These are phyloP conservation scores for Camellia japonica DNA, from an alignment of 148 eudicot genomes.

Conservation along the genomic window DNA sequence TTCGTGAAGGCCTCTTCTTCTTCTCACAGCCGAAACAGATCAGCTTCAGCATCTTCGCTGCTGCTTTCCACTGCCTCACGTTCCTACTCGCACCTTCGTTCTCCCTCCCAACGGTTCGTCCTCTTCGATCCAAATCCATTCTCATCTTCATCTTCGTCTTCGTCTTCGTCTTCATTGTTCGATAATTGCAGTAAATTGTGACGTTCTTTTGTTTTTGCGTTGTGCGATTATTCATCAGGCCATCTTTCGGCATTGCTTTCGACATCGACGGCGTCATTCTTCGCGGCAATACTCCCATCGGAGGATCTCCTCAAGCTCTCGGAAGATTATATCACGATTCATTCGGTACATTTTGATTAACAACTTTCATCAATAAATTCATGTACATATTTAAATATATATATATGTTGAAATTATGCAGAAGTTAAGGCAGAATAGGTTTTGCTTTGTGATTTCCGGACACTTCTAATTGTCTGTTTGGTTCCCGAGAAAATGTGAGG, in stretches of 20 bases:
- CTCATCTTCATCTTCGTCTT: not conserved
- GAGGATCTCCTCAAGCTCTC: slow-evolving; percentile 53
- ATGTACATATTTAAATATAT: not conserved
- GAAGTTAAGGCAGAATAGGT: not conserved
- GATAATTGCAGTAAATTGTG: not conserved
- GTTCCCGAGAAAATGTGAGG: not conserved
- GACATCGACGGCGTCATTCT: slow-evolving; percentile 68
- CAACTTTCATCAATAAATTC: not conserved
- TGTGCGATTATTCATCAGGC: slow-evolving; percentile 17
- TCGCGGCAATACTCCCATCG: slow-evolving; percentile 51
- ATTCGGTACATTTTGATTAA: not conserved
- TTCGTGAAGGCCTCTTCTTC: not conserved
- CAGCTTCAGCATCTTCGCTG: not conserved
- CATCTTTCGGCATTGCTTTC: slow-evolving; percentile 59
- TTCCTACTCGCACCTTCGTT: slow-evolving; percentile 21
- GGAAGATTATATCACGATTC: slow-evolving; percentile 34
- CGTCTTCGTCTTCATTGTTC: not conserved
- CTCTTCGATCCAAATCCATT: not conserved
- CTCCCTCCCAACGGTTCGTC: slow-evolving; percentile 10
- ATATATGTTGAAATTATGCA: not conserved
- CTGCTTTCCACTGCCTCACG: slow-evolving; percentile 9
- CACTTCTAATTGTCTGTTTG: not conserved
- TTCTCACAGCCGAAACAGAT: not conserved
- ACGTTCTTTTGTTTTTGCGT: not conserved
- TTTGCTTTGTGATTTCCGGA: too few species aligned